Conservation (phyloP, 2,329 filamentous ascomycete species). For the Colletotrichum navitas region DNA sequence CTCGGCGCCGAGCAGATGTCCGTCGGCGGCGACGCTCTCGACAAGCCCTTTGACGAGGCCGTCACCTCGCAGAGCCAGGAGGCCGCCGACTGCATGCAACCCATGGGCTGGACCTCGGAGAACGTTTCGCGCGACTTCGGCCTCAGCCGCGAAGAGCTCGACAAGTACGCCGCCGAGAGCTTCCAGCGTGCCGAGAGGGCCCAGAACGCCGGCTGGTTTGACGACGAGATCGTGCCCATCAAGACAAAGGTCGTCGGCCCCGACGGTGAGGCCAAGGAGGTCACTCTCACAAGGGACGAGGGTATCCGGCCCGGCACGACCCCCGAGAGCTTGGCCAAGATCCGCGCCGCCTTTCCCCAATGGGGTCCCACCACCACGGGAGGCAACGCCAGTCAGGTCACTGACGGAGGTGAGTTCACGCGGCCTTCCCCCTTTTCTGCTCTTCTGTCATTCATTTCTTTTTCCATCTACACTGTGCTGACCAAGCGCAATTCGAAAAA, state of each 20-base stretch:
- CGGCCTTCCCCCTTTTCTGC: no score
- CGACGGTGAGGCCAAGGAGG: conserved; percentile 81
- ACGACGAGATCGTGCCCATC: conserved; percentile 95
- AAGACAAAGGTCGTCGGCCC: conserved; percentile 84
- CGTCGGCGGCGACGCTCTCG: conserved; percentile 75
- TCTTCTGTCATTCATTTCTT: no score
- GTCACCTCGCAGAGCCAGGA: conserved; percentile 80
- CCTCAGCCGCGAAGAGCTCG: conserved; percentile 83
- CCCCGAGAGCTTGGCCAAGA: conserved; percentile 82
- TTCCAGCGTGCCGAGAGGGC: conserved; percentile 89
- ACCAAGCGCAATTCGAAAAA: conserved; percentile 44
- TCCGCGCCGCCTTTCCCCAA: conserved; percentile 89
- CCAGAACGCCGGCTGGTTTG: conserved; percentile 91
- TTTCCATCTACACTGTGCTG: background rate
- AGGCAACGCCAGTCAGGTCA: conserved; percentile 95
- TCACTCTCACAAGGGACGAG: conserved; percentile 88
- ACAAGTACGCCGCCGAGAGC: conserved; percentile 87
- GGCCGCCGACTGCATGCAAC: conserved; percentile 86
- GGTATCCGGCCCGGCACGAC: conserved; percentile 93
- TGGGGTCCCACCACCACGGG: conserved; percentile 90
- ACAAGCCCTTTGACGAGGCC: conserved; percentile 81
- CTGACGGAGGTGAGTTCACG: conserved; percentile 78
- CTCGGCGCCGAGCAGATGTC: conserved; percentile 93
- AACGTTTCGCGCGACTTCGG: conserved; percentile 94
- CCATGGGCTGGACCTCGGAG: conserved; percentile 98